Percentiles rank a stretch among this genome's conserved stretches.
phyloP scores from a whole-genome alignment of 129 eudicot genomes.

The Lonicera japonica region DNA sequence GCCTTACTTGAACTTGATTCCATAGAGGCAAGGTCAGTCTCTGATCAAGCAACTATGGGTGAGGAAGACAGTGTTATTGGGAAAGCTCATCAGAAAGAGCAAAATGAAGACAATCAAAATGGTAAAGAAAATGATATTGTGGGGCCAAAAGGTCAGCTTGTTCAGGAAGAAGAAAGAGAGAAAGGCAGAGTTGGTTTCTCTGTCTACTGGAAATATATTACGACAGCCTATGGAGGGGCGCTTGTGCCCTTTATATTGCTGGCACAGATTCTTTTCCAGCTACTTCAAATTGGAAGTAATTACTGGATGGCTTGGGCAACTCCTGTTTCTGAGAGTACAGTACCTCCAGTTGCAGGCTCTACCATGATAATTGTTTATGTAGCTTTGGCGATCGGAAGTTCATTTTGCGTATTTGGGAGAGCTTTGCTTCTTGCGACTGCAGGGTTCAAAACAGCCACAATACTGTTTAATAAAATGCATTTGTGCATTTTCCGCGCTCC shows the following conservation, averaged over 20 bases:
- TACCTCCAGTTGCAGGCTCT: slow-evolving; percentile 36
- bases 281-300: slow-evolving; percentile 68
- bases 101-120: slow-evolving; percentile 22
- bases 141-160: slow-evolving; percentile 55
- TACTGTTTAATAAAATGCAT: slow-evolving; percentile 79
- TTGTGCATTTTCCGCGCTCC: slow-evolving; percentile 77
- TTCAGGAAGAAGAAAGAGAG: slow-evolving; percentile 83
- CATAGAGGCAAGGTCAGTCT: slow-evolving; percentile 9
- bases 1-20: slow-evolving; percentile 61
- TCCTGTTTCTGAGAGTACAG: slow-evolving; percentile 44
- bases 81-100: background rate
- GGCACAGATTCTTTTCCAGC: slow-evolving; percentile 54
- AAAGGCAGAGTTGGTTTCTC: slow-evolving; percentile 65
- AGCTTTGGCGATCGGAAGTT: slow-evolving; percentile 63
- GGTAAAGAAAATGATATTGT: slow-evolving; percentile 23
- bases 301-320: slow-evolving; percentile 98
- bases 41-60: slow-evolving; percentile 1
- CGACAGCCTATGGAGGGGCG: slow-evolving; percentile 79
- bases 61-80: slow-evolving; percentile 10
- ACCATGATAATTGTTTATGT: slow-evolving; percentile 62
- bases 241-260: slow-evolving; percentile 62
- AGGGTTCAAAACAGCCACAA: slow-evolving; percentile 68
- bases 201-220: slow-evolving; percentile 81
- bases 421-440: slow-evolving; percentile 43
- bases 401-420: slow-evolving; percentile 55